Conservation (phyloP, 495 filamentous ascomycete species). For the Hypoxylon fragiforme region DNA sequence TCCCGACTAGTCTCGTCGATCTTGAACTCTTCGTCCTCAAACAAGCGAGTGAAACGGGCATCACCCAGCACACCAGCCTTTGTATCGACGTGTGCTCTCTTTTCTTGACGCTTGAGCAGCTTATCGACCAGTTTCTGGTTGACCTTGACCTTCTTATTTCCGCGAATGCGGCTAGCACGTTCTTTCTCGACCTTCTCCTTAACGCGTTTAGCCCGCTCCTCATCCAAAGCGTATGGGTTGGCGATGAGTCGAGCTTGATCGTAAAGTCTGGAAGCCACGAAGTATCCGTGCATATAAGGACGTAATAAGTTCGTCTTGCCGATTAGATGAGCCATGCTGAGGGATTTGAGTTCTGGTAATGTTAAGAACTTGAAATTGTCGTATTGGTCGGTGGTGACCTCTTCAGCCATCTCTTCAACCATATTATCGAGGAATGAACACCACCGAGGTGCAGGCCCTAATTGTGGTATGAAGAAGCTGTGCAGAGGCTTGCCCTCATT, state of each 20-base stretch:
- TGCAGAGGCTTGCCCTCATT: conserved; percentile 94
- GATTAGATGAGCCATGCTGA: conserved; percentile 84
- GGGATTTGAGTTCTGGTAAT: conserved; percentile 71
- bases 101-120: conserved; percentile 77
- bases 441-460: conserved; percentile 88
- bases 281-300: conserved; percentile 99
- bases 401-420: conserved; percentile 96
- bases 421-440: conserved; percentile 95
- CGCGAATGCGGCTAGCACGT: conserved; percentile 85
- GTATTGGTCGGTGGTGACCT: conserved; percentile 73
- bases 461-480: conserved; percentile 87
- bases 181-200: conserved; percentile 95
- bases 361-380: conserved; percentile 99
- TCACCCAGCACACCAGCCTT: conserved; percentile 71
- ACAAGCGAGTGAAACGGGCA: conserved; percentile 81
- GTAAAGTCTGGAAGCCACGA: conserved; percentile 88
- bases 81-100: conserved; percentile 68
- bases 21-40: conserved; percentile 89
- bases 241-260: conserved; percentile 91
- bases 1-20: conserved; percentile 89
- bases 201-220: conserved; percentile 82
- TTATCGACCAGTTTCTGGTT: conserved; percentile 85
- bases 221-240: conserved; percentile 89
- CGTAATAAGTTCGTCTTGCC: conserved; percentile 83
- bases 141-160: conserved; percentile 89